These are phyloP conservation scores for Plasmodium gonderi DNA, from an alignment of 169 alveolate species.

Conservation along the genomic window DNA sequence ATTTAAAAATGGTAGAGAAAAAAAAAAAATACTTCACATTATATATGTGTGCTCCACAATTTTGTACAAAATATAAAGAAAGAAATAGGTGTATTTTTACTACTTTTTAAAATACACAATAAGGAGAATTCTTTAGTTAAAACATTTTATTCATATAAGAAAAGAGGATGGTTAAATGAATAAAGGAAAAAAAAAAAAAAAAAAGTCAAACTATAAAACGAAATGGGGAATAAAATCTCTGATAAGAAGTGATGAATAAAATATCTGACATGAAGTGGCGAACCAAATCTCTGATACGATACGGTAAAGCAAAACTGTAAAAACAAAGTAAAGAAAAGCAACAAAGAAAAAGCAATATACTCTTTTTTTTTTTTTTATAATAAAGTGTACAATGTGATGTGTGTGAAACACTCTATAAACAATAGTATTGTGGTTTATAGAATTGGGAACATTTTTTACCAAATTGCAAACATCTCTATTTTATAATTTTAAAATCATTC, in stretches of 20 bases:
- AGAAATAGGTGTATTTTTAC: not conserved
- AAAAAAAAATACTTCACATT: not conserved
- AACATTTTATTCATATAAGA: not conserved
- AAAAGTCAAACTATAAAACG: too few species aligned
- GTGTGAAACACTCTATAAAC: not conserved
- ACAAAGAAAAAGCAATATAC: not conserved
- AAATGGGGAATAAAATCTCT: too few species aligned
- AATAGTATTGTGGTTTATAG: not conserved
- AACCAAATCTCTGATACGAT: too few species aligned
- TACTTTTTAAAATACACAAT: not conserved
- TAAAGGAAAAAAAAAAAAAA: not conserved
- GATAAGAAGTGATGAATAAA: too few species aligned
- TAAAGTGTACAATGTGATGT: not conserved
- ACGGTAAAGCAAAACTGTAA: not conserved
- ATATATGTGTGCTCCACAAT: not conserved
- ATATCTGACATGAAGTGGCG: too few species aligned
- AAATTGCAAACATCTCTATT: not conserved
- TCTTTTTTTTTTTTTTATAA: not conserved
- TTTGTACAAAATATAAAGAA: not conserved
- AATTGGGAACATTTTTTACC: not conserved
- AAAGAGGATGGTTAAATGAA: not conserved
- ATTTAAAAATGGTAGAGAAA: not conserved
- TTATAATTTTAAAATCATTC: not conserved
- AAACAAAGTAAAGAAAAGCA: not conserved
- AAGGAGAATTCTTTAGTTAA: not conserved